Percentiles rank a stretch among this genome's conserved stretches.
Evolutionary conservation across 768 basidiomycete genomes (phyloP).

Genomic region (Leccinum longicurvipes): DNA sequence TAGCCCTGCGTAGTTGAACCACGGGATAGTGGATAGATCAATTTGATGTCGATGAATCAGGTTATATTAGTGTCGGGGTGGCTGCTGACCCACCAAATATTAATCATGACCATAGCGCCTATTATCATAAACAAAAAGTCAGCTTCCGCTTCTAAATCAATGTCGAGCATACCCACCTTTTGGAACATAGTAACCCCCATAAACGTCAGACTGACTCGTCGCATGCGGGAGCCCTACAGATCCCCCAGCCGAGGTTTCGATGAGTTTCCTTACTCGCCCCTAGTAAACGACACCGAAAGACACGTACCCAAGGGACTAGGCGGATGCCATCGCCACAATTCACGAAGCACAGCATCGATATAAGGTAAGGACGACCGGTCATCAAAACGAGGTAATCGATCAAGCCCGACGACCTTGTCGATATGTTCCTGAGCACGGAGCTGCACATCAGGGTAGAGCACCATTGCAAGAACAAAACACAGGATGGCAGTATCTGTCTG

Average conservation of each 20-base stretch:
- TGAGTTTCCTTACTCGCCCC: neutral
- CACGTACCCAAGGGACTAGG: constrained; percentile 9
- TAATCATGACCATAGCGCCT: neutral
- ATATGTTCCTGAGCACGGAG: constrained; percentile 25
- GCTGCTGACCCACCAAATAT: neutral
- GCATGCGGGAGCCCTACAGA: constrained; percentile 8
- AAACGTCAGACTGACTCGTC: constrained; percentile 14
- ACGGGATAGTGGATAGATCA: neutral
- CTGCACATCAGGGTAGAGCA: constrained; percentile 26
- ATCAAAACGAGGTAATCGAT: constrained; percentile 23
- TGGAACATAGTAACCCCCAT: constrained; percentile 19
- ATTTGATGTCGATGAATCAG: neutral
- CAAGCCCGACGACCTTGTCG: constrained; percentile 21
- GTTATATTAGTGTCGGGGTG: neutral
- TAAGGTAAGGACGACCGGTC: constrained; percentile 26
- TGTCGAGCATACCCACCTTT: constrained; percentile 7
- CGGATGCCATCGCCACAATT: constrained; percentile 23
- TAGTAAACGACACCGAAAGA: neutral
- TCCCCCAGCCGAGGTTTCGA: neutral
- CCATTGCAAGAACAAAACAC: constrained; percentile 26
- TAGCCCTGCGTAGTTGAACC: neutral
- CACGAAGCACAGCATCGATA: constrained; percentile 23
- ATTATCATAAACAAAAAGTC: neutral
- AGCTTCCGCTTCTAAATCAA: neutral
- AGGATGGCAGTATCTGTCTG: constrained; percentile 16